Percentiles rank a stretch among this genome's conserved stretches.
Conservation (phyloP, 2,329 filamentous ascomycete genomes). For the Trichophyton schoenleinii region DNA sequence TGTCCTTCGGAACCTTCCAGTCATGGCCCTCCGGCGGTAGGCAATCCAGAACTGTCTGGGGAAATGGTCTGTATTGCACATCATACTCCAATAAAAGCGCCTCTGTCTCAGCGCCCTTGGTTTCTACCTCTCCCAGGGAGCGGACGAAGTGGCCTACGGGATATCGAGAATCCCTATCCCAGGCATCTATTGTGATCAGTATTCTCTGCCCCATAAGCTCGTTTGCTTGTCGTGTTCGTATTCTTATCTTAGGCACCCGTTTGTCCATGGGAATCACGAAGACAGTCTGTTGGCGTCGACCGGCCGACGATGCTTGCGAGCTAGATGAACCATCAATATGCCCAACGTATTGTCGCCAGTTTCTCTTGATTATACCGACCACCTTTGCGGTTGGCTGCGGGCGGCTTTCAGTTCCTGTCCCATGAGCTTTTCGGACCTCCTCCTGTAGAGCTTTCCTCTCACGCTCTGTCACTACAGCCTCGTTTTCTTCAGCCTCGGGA, state of each 20-base stretch:
- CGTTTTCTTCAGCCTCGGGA: constrained; percentile 63
- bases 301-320: constrained; percentile 58
- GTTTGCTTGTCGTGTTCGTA: constrained; percentile 78
- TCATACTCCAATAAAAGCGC: constrained; percentile 89
- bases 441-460: constrained; percentile 82
- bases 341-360: constrained; percentile 96
- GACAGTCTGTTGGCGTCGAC: constrained; percentile 77
- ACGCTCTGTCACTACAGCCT: constrained; percentile 71
- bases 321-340: constrained; percentile 84
- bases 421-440: constrained; percentile 76
- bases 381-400: constrained; percentile 85
- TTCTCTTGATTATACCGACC: constrained; percentile 83
- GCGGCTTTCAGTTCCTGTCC: constrained; percentile 58
- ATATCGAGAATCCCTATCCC: constrained; percentile 87
- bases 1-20: constrained; percentile 77
- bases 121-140: constrained; percentile 84
- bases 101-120: constrained; percentile 94
- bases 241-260: constrained; percentile 86
- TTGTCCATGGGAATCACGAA: constrained; percentile 98
- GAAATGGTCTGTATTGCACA: constrained; percentile 94
- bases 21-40: constrained; percentile 81
- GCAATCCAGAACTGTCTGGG: constrained; percentile 89
- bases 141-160: constrained; percentile 89
- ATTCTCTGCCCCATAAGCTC: constrained; percentile 86
- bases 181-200: constrained; percentile 83